These are phyloP conservation scores for Hibiscus mutabilis DNA, from an alignment of 345 rosid species.

Conservation along the genomic window DNA sequence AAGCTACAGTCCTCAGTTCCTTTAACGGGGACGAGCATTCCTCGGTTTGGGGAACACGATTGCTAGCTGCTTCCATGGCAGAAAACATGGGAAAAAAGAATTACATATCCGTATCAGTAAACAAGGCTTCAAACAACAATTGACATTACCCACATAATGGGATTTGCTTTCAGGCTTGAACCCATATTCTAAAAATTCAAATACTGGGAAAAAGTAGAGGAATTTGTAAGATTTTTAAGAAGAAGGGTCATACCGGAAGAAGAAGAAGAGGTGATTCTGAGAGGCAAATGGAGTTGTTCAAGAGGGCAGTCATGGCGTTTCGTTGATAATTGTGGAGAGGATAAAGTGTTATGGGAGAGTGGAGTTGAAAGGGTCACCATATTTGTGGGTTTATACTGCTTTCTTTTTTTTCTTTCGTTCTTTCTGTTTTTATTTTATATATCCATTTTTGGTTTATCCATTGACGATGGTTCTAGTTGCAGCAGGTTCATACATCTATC, in stretches of 20 bases:
- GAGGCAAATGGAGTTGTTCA: conserved; percentile 19
- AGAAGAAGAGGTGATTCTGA: conserved; percentile 37
- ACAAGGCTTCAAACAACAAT: conserved; percentile 46
- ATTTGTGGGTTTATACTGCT: not conserved
- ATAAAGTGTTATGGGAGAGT: conserved; percentile 18
- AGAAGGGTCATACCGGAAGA: conserved; percentile 20
- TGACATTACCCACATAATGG: conserved; percentile 26
- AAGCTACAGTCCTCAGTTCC: conserved; percentile 50
- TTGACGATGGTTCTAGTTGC: not conserved
- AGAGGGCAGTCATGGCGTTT: conserved; percentile 17
- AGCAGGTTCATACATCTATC: not conserved
- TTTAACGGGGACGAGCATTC: conserved; percentile 32
- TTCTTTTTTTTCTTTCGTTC: no score
- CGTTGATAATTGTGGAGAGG: conserved; percentile 13
- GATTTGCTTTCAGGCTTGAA: not conserved
- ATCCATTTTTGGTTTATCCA: not conserved
- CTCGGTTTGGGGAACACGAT: conserved; percentile 19
- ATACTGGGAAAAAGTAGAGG: not conserved
- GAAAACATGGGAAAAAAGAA: not conserved
- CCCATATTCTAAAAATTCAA: not conserved
- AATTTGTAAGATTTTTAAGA: not conserved
- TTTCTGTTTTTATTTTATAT: not conserved
- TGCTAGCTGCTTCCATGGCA: conserved; percentile 27
- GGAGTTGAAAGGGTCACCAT: conserved; percentile 50
- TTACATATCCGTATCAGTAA: no score